These are phyloP conservation scores for Pseudonectria buxi DNA, from an alignment of 2,329 filamentous ascomycete species.

Conservation along the genomic window DNA sequence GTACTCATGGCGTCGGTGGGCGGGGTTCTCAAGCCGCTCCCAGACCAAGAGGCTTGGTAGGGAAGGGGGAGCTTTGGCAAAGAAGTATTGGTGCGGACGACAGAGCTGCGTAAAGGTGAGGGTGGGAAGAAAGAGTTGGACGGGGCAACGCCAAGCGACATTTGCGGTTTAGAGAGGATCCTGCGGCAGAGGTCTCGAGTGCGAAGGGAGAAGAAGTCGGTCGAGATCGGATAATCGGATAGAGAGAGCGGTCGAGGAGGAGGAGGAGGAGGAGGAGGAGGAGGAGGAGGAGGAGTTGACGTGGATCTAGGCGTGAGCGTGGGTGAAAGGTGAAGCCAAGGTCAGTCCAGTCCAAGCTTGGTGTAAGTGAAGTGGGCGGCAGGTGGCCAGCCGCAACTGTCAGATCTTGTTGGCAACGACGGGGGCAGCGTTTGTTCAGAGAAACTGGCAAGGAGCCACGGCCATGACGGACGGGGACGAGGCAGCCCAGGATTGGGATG, in stretches of 20 bases:
- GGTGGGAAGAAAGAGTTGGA: constrained; percentile 16
- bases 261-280: too few species aligned
- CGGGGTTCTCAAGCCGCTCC: constrained; percentile 42
- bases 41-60: constrained; percentile 13
- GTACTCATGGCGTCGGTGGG: constrained; percentile 47
- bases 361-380: constrained; percentile 7
- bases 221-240: too few species aligned
- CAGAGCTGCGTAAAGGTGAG: constrained; percentile 15
- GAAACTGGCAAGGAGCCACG: constrained; percentile 7
- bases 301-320: not conserved
- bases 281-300: constrained; percentile 5
- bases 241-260: too few species aligned
- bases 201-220: constrained; percentile 1
- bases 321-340: not conserved
- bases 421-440: constrained; percentile 14
- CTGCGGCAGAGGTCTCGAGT: too few species aligned
- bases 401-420: constrained; percentile 9
- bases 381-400: not conserved
- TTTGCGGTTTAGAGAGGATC: constrained; percentile 7
- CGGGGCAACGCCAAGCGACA: constrained; percentile 23
- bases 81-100: constrained; percentile 11
- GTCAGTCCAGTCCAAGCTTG: constrained; percentile 1
- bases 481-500: constrained; percentile 6
- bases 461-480: constrained; percentile 20
- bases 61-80: constrained; percentile 18